Percentiles rank a stretch among this genome's conserved stretches.
These are phyloP conservation scores for Candida morakotiae DNA, from an alignment of 805 yeast species.

Conservation along the genomic window DNA sequence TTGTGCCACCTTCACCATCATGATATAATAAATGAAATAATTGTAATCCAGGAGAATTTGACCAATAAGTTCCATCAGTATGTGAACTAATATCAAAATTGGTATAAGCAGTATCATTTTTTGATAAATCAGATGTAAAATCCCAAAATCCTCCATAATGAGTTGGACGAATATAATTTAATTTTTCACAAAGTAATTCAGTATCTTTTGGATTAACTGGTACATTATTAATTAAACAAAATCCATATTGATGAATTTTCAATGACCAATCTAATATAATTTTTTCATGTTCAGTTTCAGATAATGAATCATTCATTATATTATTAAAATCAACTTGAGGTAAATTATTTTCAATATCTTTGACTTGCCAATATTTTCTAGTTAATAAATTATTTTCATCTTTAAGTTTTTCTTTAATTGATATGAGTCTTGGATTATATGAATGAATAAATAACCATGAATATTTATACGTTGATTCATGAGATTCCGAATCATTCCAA, in stretches of 20 bases:
- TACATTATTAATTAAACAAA: conserved; percentile 56
- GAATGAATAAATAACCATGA: conserved; percentile 49
- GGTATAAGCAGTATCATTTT: conserved; percentile 70
- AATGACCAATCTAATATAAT: conserved; percentile 51
- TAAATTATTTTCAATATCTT: conserved; percentile 31
- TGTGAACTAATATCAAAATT: conserved; percentile 60
- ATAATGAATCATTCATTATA: conserved; percentile 36
- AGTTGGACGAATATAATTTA: conserved; percentile 60
- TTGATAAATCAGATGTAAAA: conserved; percentile 64
- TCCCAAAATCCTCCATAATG: conserved; percentile 84
- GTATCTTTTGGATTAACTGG: conserved; percentile 61
- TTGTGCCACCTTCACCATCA: conserved; percentile 65
- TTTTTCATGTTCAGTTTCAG: no score
- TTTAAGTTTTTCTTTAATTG: conserved; percentile 20
- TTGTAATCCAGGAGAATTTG: conserved; percentile 69
- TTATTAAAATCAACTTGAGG: conserved; percentile 48
- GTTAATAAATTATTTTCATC: conserved; percentile 27
- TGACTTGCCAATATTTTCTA: conserved; percentile 42
- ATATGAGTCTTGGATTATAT: conserved; percentile 47
- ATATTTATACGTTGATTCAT: conserved; percentile 32
- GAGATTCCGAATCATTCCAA: conserved; percentile 43
- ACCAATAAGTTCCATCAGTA: conserved; percentile 75
- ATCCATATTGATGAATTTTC: conserved; percentile 55
- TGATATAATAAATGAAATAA: conserved; percentile 62
- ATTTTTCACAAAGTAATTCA: conserved; percentile 49